phyloP scores from a whole-genome alignment of 1,139 yeast genomes.

The Diutina ranongensis region DNA sequence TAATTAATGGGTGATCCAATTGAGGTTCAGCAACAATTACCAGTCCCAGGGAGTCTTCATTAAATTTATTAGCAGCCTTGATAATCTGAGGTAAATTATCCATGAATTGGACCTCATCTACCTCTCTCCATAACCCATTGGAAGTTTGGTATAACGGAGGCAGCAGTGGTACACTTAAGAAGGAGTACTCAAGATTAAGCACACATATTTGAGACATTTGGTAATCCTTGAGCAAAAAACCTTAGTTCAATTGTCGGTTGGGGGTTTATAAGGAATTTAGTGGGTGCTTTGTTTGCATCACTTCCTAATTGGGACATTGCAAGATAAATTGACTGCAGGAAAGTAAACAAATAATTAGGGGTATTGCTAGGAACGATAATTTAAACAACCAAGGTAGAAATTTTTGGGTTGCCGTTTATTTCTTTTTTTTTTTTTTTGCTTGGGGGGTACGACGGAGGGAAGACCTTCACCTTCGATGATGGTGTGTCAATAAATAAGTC shows the following conservation, averaged over 20 bases:
- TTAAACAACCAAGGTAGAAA: too few relatives aligned
- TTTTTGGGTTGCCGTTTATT: too few relatives aligned
- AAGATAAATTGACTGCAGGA: background rate
- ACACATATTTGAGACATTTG: constrained; percentile 4
- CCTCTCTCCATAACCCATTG: background rate
- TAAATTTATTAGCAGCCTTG: background rate
- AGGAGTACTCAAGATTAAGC: constrained; percentile 3
- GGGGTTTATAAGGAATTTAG: background rate
- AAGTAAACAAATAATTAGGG: background rate
- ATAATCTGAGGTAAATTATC: background rate
- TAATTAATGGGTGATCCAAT: constrained; percentile 19
- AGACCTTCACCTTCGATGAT: too few relatives aligned
- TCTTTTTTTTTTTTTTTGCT: too few relatives aligned
- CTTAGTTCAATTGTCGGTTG: background rate
- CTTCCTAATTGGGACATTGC: background rate
- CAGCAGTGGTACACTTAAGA: background rate
- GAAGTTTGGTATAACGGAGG: background rate
- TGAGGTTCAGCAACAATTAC: constrained; percentile 16
- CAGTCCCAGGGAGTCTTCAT: background rate
- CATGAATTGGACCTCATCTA: background rate
- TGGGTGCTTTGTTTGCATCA: background rate
- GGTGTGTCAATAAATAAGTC: too few relatives aligned
- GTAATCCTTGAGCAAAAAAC: background rate
- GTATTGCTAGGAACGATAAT: too few relatives aligned
- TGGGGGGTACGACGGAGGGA: too few relatives aligned